Base-by-base conservation (phyloP, 2,329 filamentous ascomycete genomes). In the Furcasterigmium furcatum region DNA sequence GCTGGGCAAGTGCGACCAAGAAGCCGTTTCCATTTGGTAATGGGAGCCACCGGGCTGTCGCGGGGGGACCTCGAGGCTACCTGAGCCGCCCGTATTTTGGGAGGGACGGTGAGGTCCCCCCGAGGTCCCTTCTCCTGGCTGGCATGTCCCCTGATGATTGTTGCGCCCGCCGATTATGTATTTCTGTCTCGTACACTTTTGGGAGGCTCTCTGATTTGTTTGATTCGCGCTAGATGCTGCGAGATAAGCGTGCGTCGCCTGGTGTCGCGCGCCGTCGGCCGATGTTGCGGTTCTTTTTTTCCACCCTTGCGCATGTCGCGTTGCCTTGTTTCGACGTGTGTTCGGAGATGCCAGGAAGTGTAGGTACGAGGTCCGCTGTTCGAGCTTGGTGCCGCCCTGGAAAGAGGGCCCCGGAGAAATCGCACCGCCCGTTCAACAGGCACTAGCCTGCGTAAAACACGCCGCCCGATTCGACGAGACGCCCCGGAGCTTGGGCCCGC, bases 21-120 rank as follows among this genome's bases (percentile, higher is more conserved):
- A 49, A 44, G 52, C 58, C 56, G 63, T 70, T 73, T 71, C 64
- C 60, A 71, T 74, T 70, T 73, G 66, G 69, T 75, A 74, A 74
- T 74, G 58, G 58, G 50, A 60, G 59, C 55, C 56, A 53, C 54
- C 55, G 46, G 27, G 44, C 32, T 7, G 30, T 45, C 7, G 12
- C 7, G 24, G 12, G 24, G 12, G 24, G 24, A 27, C 24, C 24
- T 27, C 7, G 7, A 12, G 12, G 24, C 7, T 27, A 27, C 24
- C 12, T 27, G 7, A 27, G 7, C 24, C 7, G 24, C 24, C 7
- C 7, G 24, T 27, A n/a, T n/a, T n/a, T n/a, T n/a, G n/a, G 24
- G 7, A 7, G 24, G 24, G 24, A 27, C 24, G 24, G 24, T 27
- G 24, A 27, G 24, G 7, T 10, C 25, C 9, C 18, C 30, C 3